Base-by-base conservation (phyloP, 2,329 filamentous ascomycete genomes). In the Neofusicoccum kwambonambiense region DNA sequence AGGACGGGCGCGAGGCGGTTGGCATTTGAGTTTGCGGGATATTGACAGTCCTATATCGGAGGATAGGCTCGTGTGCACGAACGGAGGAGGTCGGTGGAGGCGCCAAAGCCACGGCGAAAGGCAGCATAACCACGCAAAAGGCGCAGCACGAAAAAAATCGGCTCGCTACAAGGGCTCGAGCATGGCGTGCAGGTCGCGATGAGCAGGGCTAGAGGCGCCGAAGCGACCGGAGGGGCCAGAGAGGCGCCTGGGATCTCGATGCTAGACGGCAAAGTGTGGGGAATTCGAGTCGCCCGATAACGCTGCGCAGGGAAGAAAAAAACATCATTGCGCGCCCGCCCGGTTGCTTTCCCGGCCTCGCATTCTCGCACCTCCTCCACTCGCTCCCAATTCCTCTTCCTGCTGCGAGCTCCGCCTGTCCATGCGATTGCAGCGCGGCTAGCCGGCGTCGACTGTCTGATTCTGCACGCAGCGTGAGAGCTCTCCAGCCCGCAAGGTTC, bases 21-120 rank as follows among this genome's bases (percentile, higher is more conserved):
- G 27, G 9, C 15, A 11, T 37, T 13, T n/a, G 31, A 37, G 31
- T 35, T 52, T 58, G 56, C 56, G 56, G 41, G 56, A 22, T 22
- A 22, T 22, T 22, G 22, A 22, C 8, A n/a, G 50, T 47, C 61
- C 61, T 64, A 64, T 64, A 56, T 56, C 61, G 61, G 61, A 63
- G 47, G 22, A 35, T 19, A 9, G 17, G 52, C 19, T 37, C 54
- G 39, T 17, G 34, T 42, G 37, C 54, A 17, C 27, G 15, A 19
- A 19, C 56, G 39, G 39, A 56, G 52, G 52, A 11, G 19, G 52
- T n/a, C 12, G 39, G 13, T 35, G 41, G 13, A 45, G 39, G 15
- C 39, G 27, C 17, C 12, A 7, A 60, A 41, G 41, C 54, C 39
- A 39, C 19, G 54, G 22, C 44, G 22, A 57, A 34, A 39, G 37